Base-by-base conservation (phyloP, 2,329 filamentous ascomycete species). In the Sporothrix globosa region DNA sequence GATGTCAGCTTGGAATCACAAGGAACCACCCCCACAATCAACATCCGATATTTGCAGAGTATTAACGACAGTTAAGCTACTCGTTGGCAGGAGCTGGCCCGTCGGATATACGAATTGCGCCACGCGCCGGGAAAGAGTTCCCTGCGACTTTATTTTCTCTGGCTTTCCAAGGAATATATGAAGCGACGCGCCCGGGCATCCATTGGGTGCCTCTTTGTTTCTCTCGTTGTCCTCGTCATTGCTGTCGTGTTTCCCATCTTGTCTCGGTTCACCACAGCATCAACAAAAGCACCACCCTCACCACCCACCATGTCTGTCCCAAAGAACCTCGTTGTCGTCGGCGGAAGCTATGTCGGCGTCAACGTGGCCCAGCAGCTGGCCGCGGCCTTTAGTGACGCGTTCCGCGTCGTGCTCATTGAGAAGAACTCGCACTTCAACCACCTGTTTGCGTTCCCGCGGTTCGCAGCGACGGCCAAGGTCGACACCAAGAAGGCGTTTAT, bases 401-500 rank as follows among this genome's bases (percentile, higher is more conserved):
- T 84, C 75, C 81, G 82, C 4, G 82, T 89, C 4, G 78, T 89
- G 0, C 78, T 90, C 10, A 76, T 90, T 24, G 88, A 90, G 76
- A 86, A 84, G 63, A 87, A 87, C 75, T 84, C 82, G 5, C 87
- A 89, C 76, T 87, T 89, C 75, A 84, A 89, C 73, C 88, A 87
- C 74, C 84, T 86, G 0, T 90, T 86, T 82, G 83, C 85, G 9
- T 82, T 90, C 56, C 87, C 88, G 0, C 82, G 87, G 3, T 88
- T 85, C 75, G 85, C 82, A 52, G 86, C 89, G 10, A 78, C 86
- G 11, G 77, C 80, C 24, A 82, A 82, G 14, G 84, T 87, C 61
- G 86, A 88, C 71, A 77, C 85, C 68, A 48, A 67, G 14, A 87
- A 86, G 75, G 86, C 86, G 0, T 89, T 90, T 72, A 86, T 90